Conservation (phyloP, 164 flowering plant species). For the Stephania japonica region DNA sequence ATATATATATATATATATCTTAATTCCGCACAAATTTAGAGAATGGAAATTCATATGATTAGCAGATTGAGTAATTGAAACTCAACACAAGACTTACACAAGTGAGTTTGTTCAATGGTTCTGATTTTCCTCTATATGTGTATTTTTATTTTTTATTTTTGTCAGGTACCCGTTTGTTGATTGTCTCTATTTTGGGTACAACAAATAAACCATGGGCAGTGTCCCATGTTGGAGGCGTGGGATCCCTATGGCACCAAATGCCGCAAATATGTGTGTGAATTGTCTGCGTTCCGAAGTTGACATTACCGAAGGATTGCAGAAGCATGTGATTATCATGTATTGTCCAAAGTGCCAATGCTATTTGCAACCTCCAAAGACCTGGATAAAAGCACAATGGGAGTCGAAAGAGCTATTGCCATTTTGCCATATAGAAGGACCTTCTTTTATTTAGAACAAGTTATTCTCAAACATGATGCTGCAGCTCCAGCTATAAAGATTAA, state of each 20-base stretch:
- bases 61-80: too few species aligned
- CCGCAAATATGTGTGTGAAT: constrained; percentile 68
- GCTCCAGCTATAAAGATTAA: constrained; percentile 42
- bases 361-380: constrained; percentile 59
- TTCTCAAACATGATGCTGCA: constrained; percentile 61
- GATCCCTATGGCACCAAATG: constrained; percentile 51
- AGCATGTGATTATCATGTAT: constrained; percentile 36
- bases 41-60: too few species aligned
- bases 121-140: too few species aligned
- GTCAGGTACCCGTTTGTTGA: too few species aligned
- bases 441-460: constrained; percentile 58
- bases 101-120: too few species aligned
- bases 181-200: constrained; percentile 15
- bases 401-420: constrained; percentile 53
- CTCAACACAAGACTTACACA: too few species aligned
- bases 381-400: constrained; percentile 52
- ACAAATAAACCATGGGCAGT: constrained; percentile 51
- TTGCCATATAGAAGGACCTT: constrained; percentile 62
- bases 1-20: too few species aligned
- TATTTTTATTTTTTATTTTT: too few species aligned
- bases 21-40: too few species aligned
- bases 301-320: constrained; percentile 59
- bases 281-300: constrained; percentile 59
- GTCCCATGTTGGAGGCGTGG: constrained; percentile 70
- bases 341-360: constrained; percentile 50